Percentiles rank a stretch among this genome's conserved stretches.
Evolutionary conservation across 2,329 filamentous ascomycete genomes (phyloP).

Genomic region (Fusarium torulosum): DNA sequence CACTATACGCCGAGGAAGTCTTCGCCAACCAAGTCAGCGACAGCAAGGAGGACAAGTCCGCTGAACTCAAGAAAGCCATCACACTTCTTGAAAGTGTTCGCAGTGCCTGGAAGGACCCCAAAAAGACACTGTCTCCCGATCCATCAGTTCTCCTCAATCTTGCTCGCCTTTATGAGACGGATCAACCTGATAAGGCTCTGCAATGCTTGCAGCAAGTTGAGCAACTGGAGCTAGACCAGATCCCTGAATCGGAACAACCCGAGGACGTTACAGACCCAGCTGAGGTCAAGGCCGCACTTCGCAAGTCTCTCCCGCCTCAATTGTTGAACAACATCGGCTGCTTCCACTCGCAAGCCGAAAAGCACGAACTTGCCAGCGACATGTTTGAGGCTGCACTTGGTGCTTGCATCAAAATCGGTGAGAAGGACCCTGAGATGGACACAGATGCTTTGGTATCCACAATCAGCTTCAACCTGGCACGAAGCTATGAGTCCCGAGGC

Average conservation of each 20-base stretch:
- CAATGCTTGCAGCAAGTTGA: constrained; percentile 94
- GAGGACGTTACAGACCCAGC: constrained; percentile 68
- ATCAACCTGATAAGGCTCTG: constrained; percentile 89
- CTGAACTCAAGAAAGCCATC: constrained; percentile 88
- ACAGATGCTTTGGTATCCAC: constrained; percentile 93
- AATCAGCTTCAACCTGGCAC: constrained; percentile 95
- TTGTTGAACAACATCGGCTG: constrained; percentile 97
- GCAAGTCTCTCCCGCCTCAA: constrained; percentile 86
- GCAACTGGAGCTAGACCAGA: constrained; percentile 84
- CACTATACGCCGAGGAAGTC: constrained; percentile 93
- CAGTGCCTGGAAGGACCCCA: constrained; percentile 90
- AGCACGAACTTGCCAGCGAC: constrained; percentile 81
- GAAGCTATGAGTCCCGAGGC: constrained; percentile 90
- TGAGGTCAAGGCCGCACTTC: constrained; percentile 70
- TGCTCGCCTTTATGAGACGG: constrained; percentile 87
- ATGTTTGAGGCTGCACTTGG: constrained; percentile 93
- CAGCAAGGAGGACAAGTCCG: constrained; percentile 86
- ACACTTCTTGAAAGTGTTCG: constrained; percentile 86
- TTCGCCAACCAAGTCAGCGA: constrained; percentile 80
- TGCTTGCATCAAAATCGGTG: constrained; percentile 84
- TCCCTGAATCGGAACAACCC: constrained; percentile 77
- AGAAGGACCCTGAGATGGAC: constrained; percentile 81
- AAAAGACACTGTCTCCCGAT: constrained; percentile 84
- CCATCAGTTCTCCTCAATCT: constrained; percentile 91
- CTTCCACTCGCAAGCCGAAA: constrained; percentile 91